Conservation (phyloP, 1,284 basidiomycete genomes). For the Tilletia setariae region DNA sequence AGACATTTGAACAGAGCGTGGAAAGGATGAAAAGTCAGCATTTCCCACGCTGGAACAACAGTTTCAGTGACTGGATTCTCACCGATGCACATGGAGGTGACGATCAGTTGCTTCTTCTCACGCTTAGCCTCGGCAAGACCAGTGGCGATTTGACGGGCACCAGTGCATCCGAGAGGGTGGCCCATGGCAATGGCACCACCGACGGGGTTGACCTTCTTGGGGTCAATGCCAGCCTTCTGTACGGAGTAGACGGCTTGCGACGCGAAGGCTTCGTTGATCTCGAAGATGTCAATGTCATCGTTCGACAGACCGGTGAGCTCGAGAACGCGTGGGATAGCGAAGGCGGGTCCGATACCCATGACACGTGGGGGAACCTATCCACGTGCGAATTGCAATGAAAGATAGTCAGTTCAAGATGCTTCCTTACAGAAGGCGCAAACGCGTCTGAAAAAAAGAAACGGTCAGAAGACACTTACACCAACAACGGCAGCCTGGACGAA, state of each 20-base stretch:
- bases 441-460: neutral
- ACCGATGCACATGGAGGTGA: conserved; percentile 72
- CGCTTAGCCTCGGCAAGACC: conserved; percentile 74
- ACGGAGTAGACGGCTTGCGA: conserved; percentile 62
- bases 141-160: conserved; percentile 78
- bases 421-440: neutral
- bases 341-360: conserved; percentile 54
- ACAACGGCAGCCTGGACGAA: conserved; percentile 74
- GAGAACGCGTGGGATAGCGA: conserved; percentile 49
- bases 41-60: too few species aligned
- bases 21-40: neutral
- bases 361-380: conserved; percentile 48
- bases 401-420: neutral
- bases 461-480: conserved; percentile 55
- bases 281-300: conserved; percentile 49
- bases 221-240: conserved; percentile 57
- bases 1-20: neutral
- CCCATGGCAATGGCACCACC: conserved; percentile 58
- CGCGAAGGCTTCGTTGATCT: conserved; percentile 56
- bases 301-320: conserved; percentile 45
- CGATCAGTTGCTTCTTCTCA: conserved; percentile 59
- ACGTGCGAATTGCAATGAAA: neutral
- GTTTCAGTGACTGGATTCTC: neutral
- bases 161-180: conserved; percentile 62
- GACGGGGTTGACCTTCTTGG: conserved; percentile 58